Evolutionary conservation across 257 asterid species (phyloP).

Genomic region (Nicotiana otophora): DNA sequence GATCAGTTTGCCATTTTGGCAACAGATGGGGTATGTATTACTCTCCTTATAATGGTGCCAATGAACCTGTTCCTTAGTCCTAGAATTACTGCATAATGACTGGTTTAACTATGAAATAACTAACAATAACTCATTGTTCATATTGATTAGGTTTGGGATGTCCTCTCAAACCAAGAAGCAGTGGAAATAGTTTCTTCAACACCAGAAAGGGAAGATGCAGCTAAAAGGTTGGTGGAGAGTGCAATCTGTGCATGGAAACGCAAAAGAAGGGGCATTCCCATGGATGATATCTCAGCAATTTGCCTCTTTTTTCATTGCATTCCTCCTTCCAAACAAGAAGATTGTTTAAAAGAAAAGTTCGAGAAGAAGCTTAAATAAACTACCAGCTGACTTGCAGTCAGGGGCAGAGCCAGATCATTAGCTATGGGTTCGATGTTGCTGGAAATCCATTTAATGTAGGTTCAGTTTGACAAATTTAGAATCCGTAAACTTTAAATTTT

Average conservation of each 20-base stretch:
- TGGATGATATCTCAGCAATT: conserved; percentile 73
- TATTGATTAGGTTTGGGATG: conserved; percentile 64
- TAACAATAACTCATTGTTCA: background rate
- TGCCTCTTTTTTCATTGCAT: conserved; percentile 56
- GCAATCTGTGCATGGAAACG: conserved; percentile 63
- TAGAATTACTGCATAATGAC: background rate
- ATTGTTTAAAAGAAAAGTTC: background rate
- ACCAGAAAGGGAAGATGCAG: conserved; percentile 40
- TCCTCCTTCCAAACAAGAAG: conserved; percentile 1
- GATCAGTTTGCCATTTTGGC: conserved; percentile 69
- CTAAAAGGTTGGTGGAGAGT: conserved; percentile 55
- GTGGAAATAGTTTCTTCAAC: conserved; percentile 49
- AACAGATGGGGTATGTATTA: conserved; percentile 62
- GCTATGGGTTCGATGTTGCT: no score
- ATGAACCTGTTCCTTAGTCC: background rate
- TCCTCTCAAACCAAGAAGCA: conserved; percentile 68
- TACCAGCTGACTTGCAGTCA: background rate
- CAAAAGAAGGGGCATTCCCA: conserved; percentile 42
- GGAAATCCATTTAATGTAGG: no score
- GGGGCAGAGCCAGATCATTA: no score
- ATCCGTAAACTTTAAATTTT: no score
- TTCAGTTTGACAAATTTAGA: no score
- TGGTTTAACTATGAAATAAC: background rate
- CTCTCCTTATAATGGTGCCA: background rate
- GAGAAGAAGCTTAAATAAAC: background rate